Conservation (phyloP, 2,329 filamentous ascomycete genomes). For the Thielaviopsis euricoi region DNA sequence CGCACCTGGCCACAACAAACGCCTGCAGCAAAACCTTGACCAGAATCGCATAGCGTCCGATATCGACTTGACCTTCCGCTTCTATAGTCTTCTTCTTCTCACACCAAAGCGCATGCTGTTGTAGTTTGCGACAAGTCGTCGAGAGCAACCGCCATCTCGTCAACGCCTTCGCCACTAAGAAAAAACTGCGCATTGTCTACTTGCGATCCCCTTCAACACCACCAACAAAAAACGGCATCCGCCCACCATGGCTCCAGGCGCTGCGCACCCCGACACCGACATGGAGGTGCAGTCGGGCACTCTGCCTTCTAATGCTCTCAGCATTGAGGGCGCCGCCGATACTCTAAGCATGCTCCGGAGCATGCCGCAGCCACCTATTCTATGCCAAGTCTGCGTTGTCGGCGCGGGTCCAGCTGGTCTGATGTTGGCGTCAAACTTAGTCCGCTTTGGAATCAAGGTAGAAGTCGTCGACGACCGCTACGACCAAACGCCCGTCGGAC, state of each 20-base stretch:
- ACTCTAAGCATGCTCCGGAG: constrained; percentile 32
- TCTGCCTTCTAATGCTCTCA: constrained; percentile 16
- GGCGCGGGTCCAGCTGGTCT: constrained; percentile 40
- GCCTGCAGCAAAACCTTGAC: background rate
- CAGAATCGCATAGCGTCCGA: background rate
- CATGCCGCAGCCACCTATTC: constrained; percentile 28
- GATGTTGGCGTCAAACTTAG: constrained; percentile 38
- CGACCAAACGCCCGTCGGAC: constrained; percentile 50
- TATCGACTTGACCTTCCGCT: background rate
- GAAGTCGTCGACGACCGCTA: constrained; percentile 52
- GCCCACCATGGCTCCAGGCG: constrained; percentile 21
- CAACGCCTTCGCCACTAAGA: background rate
- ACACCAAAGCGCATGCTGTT: background rate
- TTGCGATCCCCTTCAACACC: background rate
- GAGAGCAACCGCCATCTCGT: background rate
- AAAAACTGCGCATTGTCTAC: background rate
- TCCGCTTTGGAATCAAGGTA: constrained; percentile 48
- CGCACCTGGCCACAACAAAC: background rate
- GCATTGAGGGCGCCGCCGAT: constrained; percentile 24
- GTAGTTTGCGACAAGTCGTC: background rate
- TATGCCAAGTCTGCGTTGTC: constrained; percentile 34
- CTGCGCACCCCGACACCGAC: constrained; percentile 20
- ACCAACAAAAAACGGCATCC: background rate
- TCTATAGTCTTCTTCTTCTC: background rate
- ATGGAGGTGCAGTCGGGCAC: constrained; percentile 17